Percentiles rank a stretch among this genome's conserved stretches.
These are phyloP conservation scores for Lasiodiplodia gonubiensis DNA, from an alignment of 2,329 filamentous ascomycete genomes.

Conservation along the genomic window DNA sequence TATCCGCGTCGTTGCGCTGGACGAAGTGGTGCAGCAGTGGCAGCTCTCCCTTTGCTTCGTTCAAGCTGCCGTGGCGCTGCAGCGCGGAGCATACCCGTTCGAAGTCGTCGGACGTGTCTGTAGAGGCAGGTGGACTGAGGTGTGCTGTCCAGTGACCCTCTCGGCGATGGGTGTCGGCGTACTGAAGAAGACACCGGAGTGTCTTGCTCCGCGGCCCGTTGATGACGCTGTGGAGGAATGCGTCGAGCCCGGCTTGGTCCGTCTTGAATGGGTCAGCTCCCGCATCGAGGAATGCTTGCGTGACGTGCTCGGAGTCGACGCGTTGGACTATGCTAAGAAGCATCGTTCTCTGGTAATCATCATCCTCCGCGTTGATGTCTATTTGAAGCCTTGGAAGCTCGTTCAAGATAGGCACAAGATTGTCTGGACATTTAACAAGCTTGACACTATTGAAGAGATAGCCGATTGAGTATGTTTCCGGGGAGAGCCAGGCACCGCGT, in stretches of 20 bases:
- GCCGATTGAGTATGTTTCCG: neutral
- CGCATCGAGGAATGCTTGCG: neutral
- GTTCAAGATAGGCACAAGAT: neutral
- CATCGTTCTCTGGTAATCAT: neutral
- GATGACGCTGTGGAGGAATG: neutral
- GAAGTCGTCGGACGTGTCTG: too few species aligned
- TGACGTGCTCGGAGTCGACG: neutral
- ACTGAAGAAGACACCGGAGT: neutral
- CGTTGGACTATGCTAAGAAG: neutral
- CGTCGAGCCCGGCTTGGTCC: neutral
- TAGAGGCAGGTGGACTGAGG: neutral
- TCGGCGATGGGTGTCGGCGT: neutral
- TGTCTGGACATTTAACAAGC: too few species aligned
- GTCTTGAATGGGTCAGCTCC: neutral
- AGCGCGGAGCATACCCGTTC: too few species aligned
- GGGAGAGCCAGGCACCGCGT: neutral
- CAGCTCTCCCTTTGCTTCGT: too few species aligned
- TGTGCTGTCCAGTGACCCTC: neutral
- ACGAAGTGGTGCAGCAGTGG: too few species aligned
- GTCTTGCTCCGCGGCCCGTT: too few species aligned
- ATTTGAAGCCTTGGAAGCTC: neutral
- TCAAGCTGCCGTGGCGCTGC: too few species aligned
- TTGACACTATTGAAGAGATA: neutral
- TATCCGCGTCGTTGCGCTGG: neutral
- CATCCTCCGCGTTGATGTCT: neutral